Conservation (phyloP, 2,329 filamentous ascomycete species). For the Stromatinia cepivora region DNA sequence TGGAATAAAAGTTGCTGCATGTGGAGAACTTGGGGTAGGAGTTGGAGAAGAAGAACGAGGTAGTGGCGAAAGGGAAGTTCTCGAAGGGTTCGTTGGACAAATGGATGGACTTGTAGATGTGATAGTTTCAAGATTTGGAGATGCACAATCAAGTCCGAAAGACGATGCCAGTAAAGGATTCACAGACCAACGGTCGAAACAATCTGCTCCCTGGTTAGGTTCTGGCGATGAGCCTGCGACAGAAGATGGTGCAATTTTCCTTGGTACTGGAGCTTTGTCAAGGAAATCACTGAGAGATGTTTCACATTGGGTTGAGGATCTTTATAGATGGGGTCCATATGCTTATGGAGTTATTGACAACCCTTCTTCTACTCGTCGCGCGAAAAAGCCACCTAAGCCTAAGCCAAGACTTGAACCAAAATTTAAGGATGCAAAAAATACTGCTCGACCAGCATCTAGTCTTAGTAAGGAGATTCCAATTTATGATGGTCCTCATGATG, state of each 20-base stretch:
- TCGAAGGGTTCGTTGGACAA: conserved; percentile 80
- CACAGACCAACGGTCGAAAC: conserved; percentile 31
- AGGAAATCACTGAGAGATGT: conserved; percentile 70
- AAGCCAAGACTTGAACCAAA: conserved; percentile 19
- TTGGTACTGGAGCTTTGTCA: conserved; percentile 74
- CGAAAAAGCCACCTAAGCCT: conserved; percentile 42
- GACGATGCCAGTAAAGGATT: conserved; percentile 37
- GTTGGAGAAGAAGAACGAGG: conserved; percentile 95
- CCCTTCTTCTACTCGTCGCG: conserved; percentile 61
- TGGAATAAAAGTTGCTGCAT: conserved; percentile 83
- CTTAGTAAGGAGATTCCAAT: conserved; percentile 11
- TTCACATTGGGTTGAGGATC: conserved; percentile 82
- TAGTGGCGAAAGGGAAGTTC: conserved; percentile 87
- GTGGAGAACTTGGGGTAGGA: conserved; percentile 87
- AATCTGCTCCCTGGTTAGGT: conserved; percentile 67
- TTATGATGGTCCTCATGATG: conserved; percentile 12
- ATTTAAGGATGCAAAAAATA: neutral
- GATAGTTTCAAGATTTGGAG: conserved; percentile 81
- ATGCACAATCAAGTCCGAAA: conserved; percentile 34
- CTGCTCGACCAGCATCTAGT: conserved; percentile 11
- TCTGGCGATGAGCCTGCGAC: conserved; percentile 64
- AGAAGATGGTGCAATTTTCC: conserved; percentile 83
- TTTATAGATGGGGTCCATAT: conserved; percentile 80
- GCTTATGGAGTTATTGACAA: conserved; percentile 85
- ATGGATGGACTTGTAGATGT: conserved; percentile 86